Conservation (phyloP, 257 asterid species). For the Mitragyna speciosa region DNA sequence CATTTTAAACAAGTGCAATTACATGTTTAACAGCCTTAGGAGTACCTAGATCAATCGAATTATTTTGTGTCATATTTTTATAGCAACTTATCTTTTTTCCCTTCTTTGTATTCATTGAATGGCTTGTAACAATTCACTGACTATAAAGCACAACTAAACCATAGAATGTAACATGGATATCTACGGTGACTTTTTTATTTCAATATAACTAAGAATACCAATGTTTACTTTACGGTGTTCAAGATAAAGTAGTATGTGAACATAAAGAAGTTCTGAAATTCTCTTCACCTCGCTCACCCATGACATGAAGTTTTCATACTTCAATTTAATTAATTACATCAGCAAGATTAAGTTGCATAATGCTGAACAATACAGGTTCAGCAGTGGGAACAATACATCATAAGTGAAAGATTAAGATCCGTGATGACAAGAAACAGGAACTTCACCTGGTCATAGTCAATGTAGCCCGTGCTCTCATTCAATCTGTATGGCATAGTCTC, state of each 20-base stretch:
- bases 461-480: conserved; percentile 71
- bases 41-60: no score
- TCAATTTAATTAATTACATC: background rate
- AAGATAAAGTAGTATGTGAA: background rate
- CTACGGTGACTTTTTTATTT: background rate
- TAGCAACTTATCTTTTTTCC: no score
- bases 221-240: background rate
- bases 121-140: no score
- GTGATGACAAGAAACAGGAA: background rate
- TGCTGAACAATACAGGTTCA: conserved; percentile 5
- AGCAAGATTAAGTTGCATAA: background rate
- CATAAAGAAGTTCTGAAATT: background rate
- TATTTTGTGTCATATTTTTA: no score
- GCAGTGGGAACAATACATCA: background rate
- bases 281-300: background rate
- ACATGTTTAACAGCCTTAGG: no score
- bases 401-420: background rate
- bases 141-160: no score
- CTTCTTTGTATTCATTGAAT: no score
- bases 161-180: no score
- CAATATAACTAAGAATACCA: background rate
- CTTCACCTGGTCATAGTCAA: conserved; percentile 76
- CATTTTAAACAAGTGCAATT: no score
- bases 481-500: conserved; percentile 95
- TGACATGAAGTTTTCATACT: background rate